phyloP scores from a whole-genome alignment of 306 rosid species.

The Sphenostylis stenocarpa region DNA sequence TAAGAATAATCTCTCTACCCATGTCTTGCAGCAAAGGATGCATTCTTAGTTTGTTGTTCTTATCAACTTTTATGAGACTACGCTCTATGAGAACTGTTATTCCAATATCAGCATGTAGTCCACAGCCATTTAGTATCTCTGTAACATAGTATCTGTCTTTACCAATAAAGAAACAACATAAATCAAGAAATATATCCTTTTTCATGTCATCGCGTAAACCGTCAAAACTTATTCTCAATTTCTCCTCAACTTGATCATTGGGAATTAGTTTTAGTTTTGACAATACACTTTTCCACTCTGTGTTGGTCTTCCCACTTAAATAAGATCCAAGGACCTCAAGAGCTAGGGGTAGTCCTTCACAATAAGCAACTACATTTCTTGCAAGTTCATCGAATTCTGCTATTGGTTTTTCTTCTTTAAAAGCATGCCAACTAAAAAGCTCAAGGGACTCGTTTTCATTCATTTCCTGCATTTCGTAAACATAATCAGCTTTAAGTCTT shows the following conservation, averaged over 20 bases:
- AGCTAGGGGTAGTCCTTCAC: conserved; percentile 40
- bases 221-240: background rate
- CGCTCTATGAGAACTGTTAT: conserved; percentile 23
- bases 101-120: conserved; percentile 21
- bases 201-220: background rate
- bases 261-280: conserved; percentile 30
- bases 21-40: conserved; percentile 24
- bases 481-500: background rate
- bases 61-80: conserved; percentile 27
- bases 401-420: background rate
- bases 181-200: conserved; percentile 4
- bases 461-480: background rate
- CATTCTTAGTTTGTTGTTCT: background rate
- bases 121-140: conserved; percentile 31
- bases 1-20: conserved; percentile 27
- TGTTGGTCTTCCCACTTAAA: background rate
- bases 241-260: background rate
- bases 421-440: conserved; percentile 38
- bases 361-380: background rate
- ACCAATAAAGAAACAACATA: conserved; percentile 37
- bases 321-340: conserved; percentile 35
- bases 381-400: background rate
- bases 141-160: background rate
- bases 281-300: conserved; percentile 23
- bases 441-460: background rate